Evolutionary conservation across 2,329 filamentous ascomycete genomes (phyloP).

Genomic region (Cadophora gregata): DNA sequence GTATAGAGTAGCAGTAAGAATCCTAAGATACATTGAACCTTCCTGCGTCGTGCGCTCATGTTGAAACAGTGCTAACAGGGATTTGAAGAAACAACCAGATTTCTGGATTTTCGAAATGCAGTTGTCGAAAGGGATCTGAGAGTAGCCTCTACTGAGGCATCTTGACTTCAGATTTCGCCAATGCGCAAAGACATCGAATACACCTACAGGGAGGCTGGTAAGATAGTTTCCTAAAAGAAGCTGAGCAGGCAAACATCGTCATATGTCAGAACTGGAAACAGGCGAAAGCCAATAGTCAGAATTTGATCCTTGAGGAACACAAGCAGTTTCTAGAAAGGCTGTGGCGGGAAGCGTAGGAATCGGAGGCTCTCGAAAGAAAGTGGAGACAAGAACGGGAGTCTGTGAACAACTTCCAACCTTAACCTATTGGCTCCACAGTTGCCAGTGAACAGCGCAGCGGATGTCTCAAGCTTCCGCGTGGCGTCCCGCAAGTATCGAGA

Average conservation of each 20-base stretch:
- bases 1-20: not conserved
- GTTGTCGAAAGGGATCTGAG: conserved; percentile 5
- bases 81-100: not conserved
- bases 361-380: not conserved
- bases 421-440: not conserved
- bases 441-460: not conserved
- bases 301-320: not conserved
- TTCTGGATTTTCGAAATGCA: not conserved
- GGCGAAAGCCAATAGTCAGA: not conserved
- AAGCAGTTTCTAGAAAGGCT: not conserved
- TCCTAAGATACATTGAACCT: not conserved
- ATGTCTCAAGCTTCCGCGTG: conserved; percentile 1
- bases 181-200: not conserved
- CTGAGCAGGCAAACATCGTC: conserved; percentile 7
- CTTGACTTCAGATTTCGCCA: not conserved
- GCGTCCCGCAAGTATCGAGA: not conserved
- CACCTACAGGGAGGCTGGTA: not conserved
- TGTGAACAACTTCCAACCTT: not conserved
- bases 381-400: not conserved
- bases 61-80: not conserved
- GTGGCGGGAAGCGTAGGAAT: not conserved
- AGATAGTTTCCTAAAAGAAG: not conserved
- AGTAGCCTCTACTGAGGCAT: not conserved
- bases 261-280: not conserved
- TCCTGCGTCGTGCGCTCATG: not conserved